Conservation (phyloP, 257 asterid species). For the Solanum stenotomum region DNA sequence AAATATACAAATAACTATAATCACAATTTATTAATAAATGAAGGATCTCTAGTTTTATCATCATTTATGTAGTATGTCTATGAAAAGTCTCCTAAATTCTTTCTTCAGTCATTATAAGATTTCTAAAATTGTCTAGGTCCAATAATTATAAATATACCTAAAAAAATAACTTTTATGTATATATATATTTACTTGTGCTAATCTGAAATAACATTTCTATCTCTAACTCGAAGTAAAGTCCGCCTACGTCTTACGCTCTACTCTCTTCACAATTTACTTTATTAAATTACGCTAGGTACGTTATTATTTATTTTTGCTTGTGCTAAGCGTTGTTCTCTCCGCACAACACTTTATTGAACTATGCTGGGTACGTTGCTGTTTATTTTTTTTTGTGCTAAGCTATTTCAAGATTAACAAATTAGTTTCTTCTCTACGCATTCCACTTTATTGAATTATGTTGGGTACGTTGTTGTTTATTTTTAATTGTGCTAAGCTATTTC, state of each 20-base stretch:
- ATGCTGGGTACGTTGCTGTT: not conserved
- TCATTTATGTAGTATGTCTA: not conserved
- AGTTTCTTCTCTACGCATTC: not conserved
- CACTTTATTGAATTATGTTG: not conserved
- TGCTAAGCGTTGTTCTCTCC: not conserved
- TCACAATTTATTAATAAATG: not conserved
- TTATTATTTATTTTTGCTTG: not conserved
- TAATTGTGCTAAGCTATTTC: not conserved
- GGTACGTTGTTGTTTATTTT: not conserved
- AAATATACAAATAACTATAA: not conserved
- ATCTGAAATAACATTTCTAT: not conserved
- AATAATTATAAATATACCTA: not conserved
- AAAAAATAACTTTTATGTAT: not conserved
- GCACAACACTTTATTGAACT: not conserved
- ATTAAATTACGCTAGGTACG: not conserved
- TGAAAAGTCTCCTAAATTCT: not conserved
- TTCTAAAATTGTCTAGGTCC: not conserved
- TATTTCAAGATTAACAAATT: not conserved
- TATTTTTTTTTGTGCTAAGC: not conserved
- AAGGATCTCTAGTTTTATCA: not conserved
- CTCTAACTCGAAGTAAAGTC: not conserved
- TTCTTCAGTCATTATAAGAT: not conserved
- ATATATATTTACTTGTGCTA: not conserved
- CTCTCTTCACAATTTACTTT: not conserved
- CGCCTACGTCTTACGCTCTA: not conserved